Evolutionary conservation across 2,329 filamentous ascomycete genomes (phyloP).

Genomic region (Clonostachys chloroleuca): DNA sequence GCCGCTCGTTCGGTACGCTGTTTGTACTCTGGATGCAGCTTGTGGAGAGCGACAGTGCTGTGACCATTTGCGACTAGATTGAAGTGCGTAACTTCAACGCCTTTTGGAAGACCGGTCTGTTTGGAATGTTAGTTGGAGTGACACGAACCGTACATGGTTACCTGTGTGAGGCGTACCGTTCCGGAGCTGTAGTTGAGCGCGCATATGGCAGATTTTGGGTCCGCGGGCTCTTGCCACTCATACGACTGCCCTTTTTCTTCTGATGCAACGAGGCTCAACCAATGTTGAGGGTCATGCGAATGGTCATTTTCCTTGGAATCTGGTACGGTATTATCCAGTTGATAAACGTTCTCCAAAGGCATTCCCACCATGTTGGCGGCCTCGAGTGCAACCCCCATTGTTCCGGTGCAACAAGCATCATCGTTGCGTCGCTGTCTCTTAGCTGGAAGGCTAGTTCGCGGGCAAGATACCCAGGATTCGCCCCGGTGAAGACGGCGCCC

Average conservation of each 20-base stretch:
- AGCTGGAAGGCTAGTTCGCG: slow-evolving; percentile 75
- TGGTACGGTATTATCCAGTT: slow-evolving; percentile 55
- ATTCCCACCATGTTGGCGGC: slow-evolving; percentile 59
- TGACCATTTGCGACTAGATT: slow-evolving; percentile 70
- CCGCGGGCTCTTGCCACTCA: slow-evolving; percentile 54
- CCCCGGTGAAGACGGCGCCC: slow-evolving; percentile 73
- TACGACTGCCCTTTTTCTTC: slow-evolving; percentile 50
- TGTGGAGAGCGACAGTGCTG: slow-evolving; percentile 41
- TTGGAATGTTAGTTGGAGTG: background rate
- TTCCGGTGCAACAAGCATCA: slow-evolving; percentile 59
- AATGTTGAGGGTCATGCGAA: slow-evolving; percentile 36
- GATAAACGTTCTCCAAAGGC: slow-evolving; percentile 50
- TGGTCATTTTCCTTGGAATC: slow-evolving; percentile 22
- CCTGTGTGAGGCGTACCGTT: slow-evolving; percentile 33
- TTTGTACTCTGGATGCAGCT: slow-evolving; percentile 44
- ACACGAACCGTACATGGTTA: background rate
- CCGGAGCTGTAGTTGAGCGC: slow-evolving; percentile 77
- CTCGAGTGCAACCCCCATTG: slow-evolving; percentile 58
- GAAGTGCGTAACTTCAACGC: slow-evolving; percentile 75
- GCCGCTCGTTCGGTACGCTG: slow-evolving; percentile 22
- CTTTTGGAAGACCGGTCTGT: slow-evolving; percentile 75
- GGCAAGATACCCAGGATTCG: slow-evolving; percentile 63
- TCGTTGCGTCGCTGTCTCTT: slow-evolving; percentile 62
- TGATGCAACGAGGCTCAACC: slow-evolving; percentile 56
- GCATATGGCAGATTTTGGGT: slow-evolving; percentile 49